phyloP scores from a whole-genome alignment of 805 yeast species.

The Candida sakaeoensis region DNA sequence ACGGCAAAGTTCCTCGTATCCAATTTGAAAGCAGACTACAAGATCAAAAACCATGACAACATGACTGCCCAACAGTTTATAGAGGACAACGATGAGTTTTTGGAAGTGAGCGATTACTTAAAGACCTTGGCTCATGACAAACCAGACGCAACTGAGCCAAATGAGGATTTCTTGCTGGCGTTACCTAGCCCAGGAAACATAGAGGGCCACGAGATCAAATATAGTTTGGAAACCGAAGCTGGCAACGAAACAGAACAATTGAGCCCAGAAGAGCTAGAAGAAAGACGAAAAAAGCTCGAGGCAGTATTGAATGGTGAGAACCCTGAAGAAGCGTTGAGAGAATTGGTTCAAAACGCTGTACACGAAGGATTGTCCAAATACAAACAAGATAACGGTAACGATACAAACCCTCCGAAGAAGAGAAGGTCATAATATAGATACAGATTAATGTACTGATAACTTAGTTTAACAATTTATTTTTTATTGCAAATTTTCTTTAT shows the following conservation, averaged over 20 bases:
- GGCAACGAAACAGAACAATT: conserved; percentile 31
- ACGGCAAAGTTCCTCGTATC: conserved; percentile 68
- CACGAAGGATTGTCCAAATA: conserved; percentile 47
- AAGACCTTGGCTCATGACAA: conserved; percentile 36
- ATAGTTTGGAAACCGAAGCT: conserved; percentile 46
- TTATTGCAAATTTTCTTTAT: not conserved
- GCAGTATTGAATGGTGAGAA: conserved; percentile 74
- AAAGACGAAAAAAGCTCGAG: conserved; percentile 61
- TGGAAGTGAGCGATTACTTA: conserved; percentile 70
- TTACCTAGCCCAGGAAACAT: conserved; percentile 36
- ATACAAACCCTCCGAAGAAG: conserved; percentile 15
- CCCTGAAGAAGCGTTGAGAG: conserved; percentile 73
- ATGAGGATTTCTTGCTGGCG: conserved; percentile 15
- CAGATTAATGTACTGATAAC: conserved; percentile 1
- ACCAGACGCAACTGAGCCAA: conserved; percentile 1
- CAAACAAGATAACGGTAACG: conserved; percentile 18
- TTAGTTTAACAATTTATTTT: no score
- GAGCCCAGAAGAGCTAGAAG: conserved; percentile 27
- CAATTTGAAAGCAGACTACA: conserved; percentile 63
- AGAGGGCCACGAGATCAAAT: conserved; percentile 53
- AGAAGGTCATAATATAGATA: conserved; percentile 6
- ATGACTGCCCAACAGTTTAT: conserved; percentile 69
- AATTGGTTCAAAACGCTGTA: conserved; percentile 63
- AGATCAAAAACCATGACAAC: conserved; percentile 65
- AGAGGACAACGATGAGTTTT: conserved; percentile 80